These are phyloP conservation scores for Capniomyces stellatus DNA, from an alignment of 371 early-diverging fungal species.

Conservation along the genomic window DNA sequence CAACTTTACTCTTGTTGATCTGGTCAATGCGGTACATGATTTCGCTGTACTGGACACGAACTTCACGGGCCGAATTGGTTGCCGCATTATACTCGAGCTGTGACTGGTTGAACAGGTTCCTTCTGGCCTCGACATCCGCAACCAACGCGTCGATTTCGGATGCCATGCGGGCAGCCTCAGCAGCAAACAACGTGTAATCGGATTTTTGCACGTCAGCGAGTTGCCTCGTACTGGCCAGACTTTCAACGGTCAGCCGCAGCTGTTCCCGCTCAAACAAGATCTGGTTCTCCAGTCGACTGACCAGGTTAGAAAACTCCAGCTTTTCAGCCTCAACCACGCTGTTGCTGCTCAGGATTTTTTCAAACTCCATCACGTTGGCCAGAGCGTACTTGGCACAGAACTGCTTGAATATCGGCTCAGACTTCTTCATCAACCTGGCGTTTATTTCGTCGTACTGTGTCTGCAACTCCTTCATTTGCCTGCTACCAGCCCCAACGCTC, in stretches of 20 bases:
- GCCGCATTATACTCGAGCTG: slow-evolving; percentile 27
- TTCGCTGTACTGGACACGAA: slow-evolving; percentile 38
- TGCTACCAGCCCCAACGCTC: slow-evolving; percentile 12
- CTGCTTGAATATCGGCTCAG: slow-evolving; percentile 51
- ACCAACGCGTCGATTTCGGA: slow-evolving; percentile 11
- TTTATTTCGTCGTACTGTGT: slow-evolving; percentile 18
- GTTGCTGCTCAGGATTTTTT: no score
- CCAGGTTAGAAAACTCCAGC: slow-evolving; percentile 50
- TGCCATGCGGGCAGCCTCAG: slow-evolving; percentile 23
- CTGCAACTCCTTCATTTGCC: slow-evolving; percentile 9
- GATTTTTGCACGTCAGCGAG: slow-evolving; percentile 23
- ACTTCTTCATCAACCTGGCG: slow-evolving; percentile 34
- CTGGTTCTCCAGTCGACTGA: slow-evolving; percentile 57
- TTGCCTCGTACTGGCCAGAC: slow-evolving; percentile 29
- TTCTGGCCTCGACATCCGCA: slow-evolving; percentile 14
- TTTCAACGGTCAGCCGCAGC: slow-evolving; percentile 37
- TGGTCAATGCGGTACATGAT: slow-evolving; percentile 44
- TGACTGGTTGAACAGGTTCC: slow-evolving; percentile 14
- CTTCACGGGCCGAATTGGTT: slow-evolving; percentile 32
- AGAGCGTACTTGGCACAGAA: slow-evolving; percentile 59
- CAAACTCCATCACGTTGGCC: slow-evolving; percentile 63
- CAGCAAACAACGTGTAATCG: slow-evolving; percentile 10
- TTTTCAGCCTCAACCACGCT: slow-evolving; percentile 44
- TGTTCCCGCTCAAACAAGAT: slow-evolving; percentile 59
- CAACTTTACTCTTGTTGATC: slow-evolving; percentile 38